Evolutionary conservation across 352 stramenopile genomes (phyloP).

Genomic region (Globisporangium canariense): DNA sequence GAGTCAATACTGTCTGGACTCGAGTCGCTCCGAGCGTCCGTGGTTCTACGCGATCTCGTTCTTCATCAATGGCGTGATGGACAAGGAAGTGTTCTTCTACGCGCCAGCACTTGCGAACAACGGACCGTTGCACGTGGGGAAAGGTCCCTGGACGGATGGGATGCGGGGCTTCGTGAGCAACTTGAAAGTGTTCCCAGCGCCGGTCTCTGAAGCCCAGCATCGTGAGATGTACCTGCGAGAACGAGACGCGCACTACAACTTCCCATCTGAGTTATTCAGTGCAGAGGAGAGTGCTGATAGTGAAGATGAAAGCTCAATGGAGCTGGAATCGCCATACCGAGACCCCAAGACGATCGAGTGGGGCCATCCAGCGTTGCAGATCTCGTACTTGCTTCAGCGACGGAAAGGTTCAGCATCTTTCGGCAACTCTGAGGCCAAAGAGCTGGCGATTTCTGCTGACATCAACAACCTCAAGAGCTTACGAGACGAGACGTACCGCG

Average conservation of each 20-base stretch:
- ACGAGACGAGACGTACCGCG: slow-evolving; percentile 14
- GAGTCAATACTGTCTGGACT: slow-evolving; percentile 14
- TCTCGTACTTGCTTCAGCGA: slow-evolving; percentile 39
- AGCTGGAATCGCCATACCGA: neutral
- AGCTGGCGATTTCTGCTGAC: neutral
- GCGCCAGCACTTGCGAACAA: slow-evolving; percentile 46
- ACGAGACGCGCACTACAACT: slow-evolving; percentile 26
- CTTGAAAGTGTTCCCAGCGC: slow-evolving; percentile 37
- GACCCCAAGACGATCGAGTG: neutral
- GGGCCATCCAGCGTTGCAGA: slow-evolving; percentile 22
- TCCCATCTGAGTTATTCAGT: neutral
- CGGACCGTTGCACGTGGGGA: slow-evolving; percentile 60
- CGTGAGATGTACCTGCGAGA: slow-evolving; percentile 25
- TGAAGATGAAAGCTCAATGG: neutral
- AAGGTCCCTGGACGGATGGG: slow-evolving; percentile 65
- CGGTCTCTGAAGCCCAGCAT: slow-evolving; percentile 31
- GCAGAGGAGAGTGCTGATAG: neutral
- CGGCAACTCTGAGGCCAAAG: neutral
- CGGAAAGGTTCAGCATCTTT: slow-evolving; percentile 6
- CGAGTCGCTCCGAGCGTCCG: neutral
- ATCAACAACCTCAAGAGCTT: slow-evolving; percentile 14
- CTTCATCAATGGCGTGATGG: slow-evolving; percentile 57
- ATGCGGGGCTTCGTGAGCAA: slow-evolving; percentile 63
- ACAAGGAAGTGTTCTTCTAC: slow-evolving; percentile 43
- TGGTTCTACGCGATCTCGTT: slow-evolving; percentile 52